Percentiles rank a stretch among this genome's conserved stretches.
phyloP scores from a whole-genome alignment of 306 rosid genomes.

The Oxytropis ochrocephala region DNA sequence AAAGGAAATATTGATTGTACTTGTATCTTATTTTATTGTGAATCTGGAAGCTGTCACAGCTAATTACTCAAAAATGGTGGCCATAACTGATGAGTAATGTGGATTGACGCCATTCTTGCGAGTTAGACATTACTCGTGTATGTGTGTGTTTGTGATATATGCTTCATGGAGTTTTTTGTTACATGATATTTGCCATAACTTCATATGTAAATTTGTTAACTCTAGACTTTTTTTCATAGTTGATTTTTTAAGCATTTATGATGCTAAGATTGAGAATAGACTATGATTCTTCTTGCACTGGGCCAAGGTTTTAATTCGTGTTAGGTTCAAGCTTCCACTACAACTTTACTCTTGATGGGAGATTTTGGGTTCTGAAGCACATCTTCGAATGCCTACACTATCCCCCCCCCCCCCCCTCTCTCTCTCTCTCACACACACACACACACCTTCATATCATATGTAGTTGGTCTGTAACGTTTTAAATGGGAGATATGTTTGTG shows the following conservation, averaged over 20 bases:
- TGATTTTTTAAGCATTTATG: neutral
- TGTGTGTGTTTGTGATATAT: neutral
- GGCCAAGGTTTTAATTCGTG: neutral
- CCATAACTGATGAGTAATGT: neutral
- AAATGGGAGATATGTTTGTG: neutral
- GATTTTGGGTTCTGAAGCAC: neutral
- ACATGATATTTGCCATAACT: neutral
- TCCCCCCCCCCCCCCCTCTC: neutral
- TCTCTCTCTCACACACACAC: neutral
- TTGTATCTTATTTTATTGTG: neutral
- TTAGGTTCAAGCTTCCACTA: slow-evolving; percentile 3
- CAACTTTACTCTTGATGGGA: neutral
- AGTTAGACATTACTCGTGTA: neutral
- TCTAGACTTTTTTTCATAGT: neutral
- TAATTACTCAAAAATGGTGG: slow-evolving; percentile 18
- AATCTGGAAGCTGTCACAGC: neutral
- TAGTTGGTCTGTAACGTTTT: neutral
- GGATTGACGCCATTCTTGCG: neutral
- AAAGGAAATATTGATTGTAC: neutral
- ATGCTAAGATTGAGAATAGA: neutral
- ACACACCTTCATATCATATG: neutral
- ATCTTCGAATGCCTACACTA: neutral
- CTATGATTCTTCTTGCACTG: neutral
- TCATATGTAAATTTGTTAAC: neutral
- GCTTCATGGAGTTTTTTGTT: neutral